A percentile compares a stretch with the other conserved stretches of the same genome.
Evolutionary conservation across 305 asterid genomes (phyloP).

Genomic region (Plantago coronopus): DNA sequence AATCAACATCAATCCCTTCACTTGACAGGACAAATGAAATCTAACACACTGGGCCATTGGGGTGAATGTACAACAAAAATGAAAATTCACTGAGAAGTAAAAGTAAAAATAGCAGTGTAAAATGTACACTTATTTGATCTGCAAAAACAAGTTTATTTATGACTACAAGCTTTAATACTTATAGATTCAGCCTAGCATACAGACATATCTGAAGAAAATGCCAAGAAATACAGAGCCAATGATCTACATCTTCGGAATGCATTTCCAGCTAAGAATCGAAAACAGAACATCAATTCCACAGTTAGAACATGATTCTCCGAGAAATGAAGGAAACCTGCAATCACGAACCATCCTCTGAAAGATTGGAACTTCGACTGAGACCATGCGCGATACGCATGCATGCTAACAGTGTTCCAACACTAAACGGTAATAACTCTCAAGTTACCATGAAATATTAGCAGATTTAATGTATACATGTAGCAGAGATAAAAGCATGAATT

Average conservation of each 20-base stretch:
- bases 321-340: not conserved
- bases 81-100: no score
- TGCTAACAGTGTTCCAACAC: not conserved
- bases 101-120: no score
- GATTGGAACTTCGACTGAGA: not conserved
- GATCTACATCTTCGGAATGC: not conserved
- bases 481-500: not conserved
- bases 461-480: not conserved
- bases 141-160: no score
- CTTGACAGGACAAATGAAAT: no score
- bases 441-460: not conserved
- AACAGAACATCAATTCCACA: not conserved
- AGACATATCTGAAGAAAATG: not conserved
- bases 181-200: not conserved
- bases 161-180: not conserved
- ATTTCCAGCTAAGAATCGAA: not conserved
- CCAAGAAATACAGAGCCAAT: not conserved
- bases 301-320: not conserved
- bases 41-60: no score
- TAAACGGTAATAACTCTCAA: no score
- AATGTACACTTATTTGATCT: no score
- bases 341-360: not conserved
- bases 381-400: not conserved
- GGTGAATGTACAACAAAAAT: no score
- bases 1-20: no score